phyloP scores from a whole-genome alignment of 805 yeast species.

The Starmerella davenportii region DNA sequence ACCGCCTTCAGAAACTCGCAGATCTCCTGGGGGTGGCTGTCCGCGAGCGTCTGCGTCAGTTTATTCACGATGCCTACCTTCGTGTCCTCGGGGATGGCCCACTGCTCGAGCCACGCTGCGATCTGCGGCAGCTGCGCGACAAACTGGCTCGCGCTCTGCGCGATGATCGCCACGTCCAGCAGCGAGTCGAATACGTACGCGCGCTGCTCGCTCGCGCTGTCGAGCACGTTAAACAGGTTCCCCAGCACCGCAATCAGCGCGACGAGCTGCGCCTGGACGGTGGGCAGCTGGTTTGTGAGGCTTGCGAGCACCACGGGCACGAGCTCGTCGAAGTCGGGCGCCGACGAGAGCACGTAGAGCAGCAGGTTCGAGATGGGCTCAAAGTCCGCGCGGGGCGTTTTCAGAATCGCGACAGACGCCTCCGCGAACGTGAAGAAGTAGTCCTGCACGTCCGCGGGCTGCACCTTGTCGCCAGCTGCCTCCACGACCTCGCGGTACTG shows the following conservation, averaged over 20 bases:
- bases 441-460: constrained; percentile 13
- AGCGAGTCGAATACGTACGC: constrained; percentile 21
- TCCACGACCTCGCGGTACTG: constrained; percentile 14
- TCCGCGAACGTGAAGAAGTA: constrained; percentile 21
- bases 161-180: constrained; percentile 21
- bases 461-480: constrained; percentile 5
- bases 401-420: constrained; percentile 16
- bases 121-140: constrained; percentile 25
- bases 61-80: constrained; percentile 18
- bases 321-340: constrained; percentile 21
- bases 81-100: constrained; percentile 20
- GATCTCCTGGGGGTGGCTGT: constrained; percentile 5
- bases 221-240: constrained; percentile 26
- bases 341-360: constrained; percentile 22
- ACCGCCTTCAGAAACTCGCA: constrained; percentile 16
- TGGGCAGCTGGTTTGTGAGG: constrained; percentile 17
- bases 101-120: constrained; percentile 24
- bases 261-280: constrained; percentile 17
- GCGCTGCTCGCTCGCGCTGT: constrained; percentile 18
- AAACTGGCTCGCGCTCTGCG: constrained; percentile 22
- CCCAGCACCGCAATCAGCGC: constrained; percentile 23
- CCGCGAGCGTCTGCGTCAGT: constrained; percentile 15
- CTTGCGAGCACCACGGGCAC: constrained; percentile 20
- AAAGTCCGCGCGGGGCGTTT: constrained; percentile 24
- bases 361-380: constrained; percentile 26